Evolutionary conservation across 2,329 filamentous ascomycete species (phyloP), one percentile per base, ranked within the genome.

Genomic region (Bipolaris victoriae): DNA sequence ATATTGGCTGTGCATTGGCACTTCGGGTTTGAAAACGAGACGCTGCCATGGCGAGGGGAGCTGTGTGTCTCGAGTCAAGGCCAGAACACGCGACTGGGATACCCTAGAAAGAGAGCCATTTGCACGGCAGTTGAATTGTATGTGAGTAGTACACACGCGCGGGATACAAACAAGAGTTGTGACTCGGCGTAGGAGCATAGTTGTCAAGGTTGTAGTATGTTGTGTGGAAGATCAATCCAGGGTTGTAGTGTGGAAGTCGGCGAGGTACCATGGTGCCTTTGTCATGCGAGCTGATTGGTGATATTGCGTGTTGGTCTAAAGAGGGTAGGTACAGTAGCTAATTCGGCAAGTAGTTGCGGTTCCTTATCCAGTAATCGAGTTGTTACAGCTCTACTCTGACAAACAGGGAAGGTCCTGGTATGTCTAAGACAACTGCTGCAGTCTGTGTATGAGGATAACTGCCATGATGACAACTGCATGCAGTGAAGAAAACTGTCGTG

Each of bases 321-420:
- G 20, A 26, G 13, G 29, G 29, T 31, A 31, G 29, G 10, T 43
- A 46, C 43, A 46, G 15, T 6, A 29, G 26, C 16, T 46, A 29
- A 18, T 46, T 15, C 16, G 26, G n/a, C 10, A 20, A 33, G 43
- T 11, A 20, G 16, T 35, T 18, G 16, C 22, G 20, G 22, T 24
- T 26, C 9, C 22, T 43, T 18, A 43, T 5, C 40, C 24, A 26
- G 40, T 26, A 18, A 33, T 33, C 7, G 26, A 43, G 22, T 6
- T 31, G 43, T 33, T 46, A 33, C 43, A 46, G 43, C 33, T 43
- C 40, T 46, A 20, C 29, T 46, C n/a, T 46, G 31, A 13, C n/a
- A 46, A 29, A 46, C n/a, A 33, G 16, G 43, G 43, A 7, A 46
- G 22, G 10, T 22, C 43, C 26, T 35, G 9, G 43, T 35, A 31